Evolutionary conservation across 108 stramenopile species (phyloP).

Genomic region (Nitzschia sp.): DNA sequence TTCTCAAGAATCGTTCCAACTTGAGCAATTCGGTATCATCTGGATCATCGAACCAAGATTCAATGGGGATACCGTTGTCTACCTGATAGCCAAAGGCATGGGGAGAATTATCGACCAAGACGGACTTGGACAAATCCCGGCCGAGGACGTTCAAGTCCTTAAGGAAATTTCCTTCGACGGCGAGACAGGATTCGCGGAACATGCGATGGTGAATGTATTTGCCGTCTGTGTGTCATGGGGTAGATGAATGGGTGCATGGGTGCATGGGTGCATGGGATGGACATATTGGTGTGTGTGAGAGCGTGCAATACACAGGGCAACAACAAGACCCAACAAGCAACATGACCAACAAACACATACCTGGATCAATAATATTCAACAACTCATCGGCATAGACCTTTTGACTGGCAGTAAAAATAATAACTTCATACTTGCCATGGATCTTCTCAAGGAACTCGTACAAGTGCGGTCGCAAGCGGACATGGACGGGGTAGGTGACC

Average conservation of each 20-base stretch:
- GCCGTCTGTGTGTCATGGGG: conserved; percentile 42
- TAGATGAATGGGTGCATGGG: background rate
- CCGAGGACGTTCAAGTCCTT: conserved; percentile 90
- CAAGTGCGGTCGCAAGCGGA: conserved; percentile 83
- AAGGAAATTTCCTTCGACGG: conserved; percentile 85
- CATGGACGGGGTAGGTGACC: conserved; percentile 83
- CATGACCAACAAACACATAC: conserved; percentile 37
- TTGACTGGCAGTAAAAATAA: conserved; percentile 95
- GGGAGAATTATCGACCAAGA: conserved; percentile 95
- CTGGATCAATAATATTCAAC: conserved; percentile 93
- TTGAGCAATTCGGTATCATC: conserved; percentile 89
- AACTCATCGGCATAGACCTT: conserved; percentile 93
- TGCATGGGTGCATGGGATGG: conserved; percentile 3
- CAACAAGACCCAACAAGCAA: background rate
- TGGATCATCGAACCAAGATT: conserved; percentile 96
- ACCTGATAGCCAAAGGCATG: conserved; percentile 92
- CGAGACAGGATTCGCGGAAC: conserved; percentile 93
- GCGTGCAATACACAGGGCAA: background rate
- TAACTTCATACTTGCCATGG: conserved; percentile 85
- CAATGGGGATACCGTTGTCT: conserved; percentile 97
- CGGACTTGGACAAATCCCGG: conserved; percentile 75
- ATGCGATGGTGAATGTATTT: conserved; percentile 87
- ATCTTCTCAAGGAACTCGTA: conserved; percentile 77
- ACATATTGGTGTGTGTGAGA: background rate
- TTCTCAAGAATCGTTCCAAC: conserved; percentile 82